Base-by-base conservation (phyloP, 116 monocot genomes). In the Phalaenopsis hybrid region DNA sequence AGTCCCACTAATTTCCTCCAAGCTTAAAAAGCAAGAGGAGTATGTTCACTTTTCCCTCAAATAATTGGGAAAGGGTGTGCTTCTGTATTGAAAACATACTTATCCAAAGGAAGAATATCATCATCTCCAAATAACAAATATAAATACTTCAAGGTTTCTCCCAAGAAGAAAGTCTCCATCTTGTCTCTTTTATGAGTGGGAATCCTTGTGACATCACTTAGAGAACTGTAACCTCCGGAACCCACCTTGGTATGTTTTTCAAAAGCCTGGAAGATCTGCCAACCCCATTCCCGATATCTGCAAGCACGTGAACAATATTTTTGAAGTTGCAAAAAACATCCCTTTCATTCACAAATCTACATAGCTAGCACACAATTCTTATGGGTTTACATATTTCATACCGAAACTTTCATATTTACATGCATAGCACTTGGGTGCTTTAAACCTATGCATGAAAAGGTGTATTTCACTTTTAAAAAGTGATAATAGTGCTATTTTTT, bases 131-230 rank as follows among this genome's bases (percentile, higher is more conserved):
- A 98, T 48, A 98, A 83, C 78, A 98, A 77, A 88, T 95, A 98
- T 75, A 98, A 83, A 79, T 98, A 98, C 51, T 98, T 98, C 57
- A 98, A 79, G 65, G 93, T 98, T 82, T 98, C 98, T 12, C 95
- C 98, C 70, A 95, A 79, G 86, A 98, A 98, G 83, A 98, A 98
- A 78, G 98, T 98, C 85, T 98, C 98, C 98, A 98, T 98, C 86
- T 98, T 98, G 82, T 98, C 98, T 81, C 95, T 91, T 84, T 77
- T 90, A 23, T 33, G 89, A 79, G 98, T 89, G 0, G 95, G 98
- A 37, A 95, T 17, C 3, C 74, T 80, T 10, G 98, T 98, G 50
- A 98, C 95, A 89, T 98, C 98, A 88, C 93, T 89, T 45, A 98
- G 81, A 70, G 98, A 95, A 58, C 84, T 86, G 78, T 98, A 98